A percentile compares a stretch with the other conserved stretches of the same genome.
These are phyloP conservation scores for Cordyceps militaris DNA, from an alignment of 2,329 filamentous ascomycete genomes.

Conservation along the genomic window DNA sequence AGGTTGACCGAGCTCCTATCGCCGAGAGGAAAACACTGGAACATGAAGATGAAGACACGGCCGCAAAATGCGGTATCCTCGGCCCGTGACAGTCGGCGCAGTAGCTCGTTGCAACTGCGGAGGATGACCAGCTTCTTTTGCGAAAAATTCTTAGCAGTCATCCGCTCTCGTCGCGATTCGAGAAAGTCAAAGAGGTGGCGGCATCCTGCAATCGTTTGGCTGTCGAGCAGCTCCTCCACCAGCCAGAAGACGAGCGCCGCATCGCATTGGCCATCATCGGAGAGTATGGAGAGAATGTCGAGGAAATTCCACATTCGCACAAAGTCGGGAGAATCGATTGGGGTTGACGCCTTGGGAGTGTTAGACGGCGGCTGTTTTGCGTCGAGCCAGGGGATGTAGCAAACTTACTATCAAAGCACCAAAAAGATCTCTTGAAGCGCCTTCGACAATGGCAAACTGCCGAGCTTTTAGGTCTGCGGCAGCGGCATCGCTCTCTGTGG, in stretches of 20 bases:
- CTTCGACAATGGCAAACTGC: conserved; percentile 70
- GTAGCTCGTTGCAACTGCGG: conserved; percentile 88
- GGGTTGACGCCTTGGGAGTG: conserved; percentile 58
- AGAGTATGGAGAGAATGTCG: conserved; percentile 82
- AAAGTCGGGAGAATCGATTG: conserved; percentile 72
- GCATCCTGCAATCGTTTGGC: conserved; percentile 88
- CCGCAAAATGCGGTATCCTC: conserved; percentile 98
- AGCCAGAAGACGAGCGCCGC: conserved; percentile 81
- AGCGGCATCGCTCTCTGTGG: conserved; percentile 27
- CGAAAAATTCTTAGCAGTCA: conserved; percentile 73
- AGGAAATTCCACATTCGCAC: conserved; percentile 87
- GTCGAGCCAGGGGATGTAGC: conserved; percentile 13
- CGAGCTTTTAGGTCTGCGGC: conserved; percentile 35
- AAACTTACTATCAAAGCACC: conserved; percentile 65
- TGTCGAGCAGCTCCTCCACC: conserved; percentile 90
- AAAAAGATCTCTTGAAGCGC: conserved; percentile 74
- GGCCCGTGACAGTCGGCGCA: conserved; percentile 88
- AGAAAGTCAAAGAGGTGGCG: conserved; percentile 89
- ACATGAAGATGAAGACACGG: conserved; percentile 95
- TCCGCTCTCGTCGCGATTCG: conserved; percentile 83
- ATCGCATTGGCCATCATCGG: conserved; percentile 72
- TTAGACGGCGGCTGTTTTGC: conserved; percentile 19
- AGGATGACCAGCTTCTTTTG: conserved; percentile 84
- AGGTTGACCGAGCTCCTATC: conserved; percentile 97
- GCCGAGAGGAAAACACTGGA: conserved; percentile 92